A percentile compares a stretch with the other conserved stretches of the same genome.
phyloP scores from a whole-genome alignment of 495 filamentous ascomycete species.

The Aspergillus carlsbadensis region DNA sequence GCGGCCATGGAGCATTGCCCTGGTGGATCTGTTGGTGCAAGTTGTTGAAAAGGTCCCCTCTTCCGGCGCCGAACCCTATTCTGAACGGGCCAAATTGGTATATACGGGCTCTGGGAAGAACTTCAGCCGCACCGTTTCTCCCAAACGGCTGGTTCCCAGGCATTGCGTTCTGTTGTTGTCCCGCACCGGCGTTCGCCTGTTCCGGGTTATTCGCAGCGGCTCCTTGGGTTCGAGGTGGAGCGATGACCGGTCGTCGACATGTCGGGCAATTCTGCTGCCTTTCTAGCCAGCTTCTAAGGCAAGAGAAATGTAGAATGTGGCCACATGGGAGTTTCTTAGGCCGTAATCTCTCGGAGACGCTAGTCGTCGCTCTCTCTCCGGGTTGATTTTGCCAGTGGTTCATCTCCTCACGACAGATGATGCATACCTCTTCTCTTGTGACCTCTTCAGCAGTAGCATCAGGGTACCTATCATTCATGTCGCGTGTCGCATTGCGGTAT shows the following conservation, averaged over 20 bases:
- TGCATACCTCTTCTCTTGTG: conserved; percentile 83
- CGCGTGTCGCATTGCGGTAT: conserved; percentile 82
- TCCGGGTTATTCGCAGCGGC: conserved; percentile 27
- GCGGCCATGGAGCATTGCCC: conserved; percentile 35
- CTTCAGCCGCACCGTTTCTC: conserved; percentile 31
- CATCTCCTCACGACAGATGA: conserved; percentile 98
- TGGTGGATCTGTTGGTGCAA: conserved; percentile 50
- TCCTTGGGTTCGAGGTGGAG: conserved; percentile 29
- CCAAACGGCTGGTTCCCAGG: conserved; percentile 33
- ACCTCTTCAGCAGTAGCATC: conserved; percentile 91
- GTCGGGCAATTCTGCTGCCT: conserved; percentile 97
- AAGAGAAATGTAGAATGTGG: conserved; percentile 91
- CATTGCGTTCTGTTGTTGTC: conserved; percentile 28
- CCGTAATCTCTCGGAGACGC: conserved; percentile 73
- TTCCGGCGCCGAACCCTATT: conserved; percentile 56
- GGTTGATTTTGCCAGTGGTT: conserved; percentile 56
- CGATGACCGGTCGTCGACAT: conserved; percentile 75
- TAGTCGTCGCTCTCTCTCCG: conserved; percentile 32
- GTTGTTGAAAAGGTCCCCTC: conserved; percentile 53
- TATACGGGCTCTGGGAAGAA: conserved; percentile 43
- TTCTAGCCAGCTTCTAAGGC: conserved; percentile 96
- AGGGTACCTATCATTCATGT: conserved; percentile 90
- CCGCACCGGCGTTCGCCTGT: conserved; percentile 26
- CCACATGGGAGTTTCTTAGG: conserved; percentile 96
- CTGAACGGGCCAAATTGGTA: conserved; percentile 59